These are phyloP conservation scores for Lactuca saligna DNA, from an alignment of 129 eudicot species.

Conservation along the genomic window DNA sequence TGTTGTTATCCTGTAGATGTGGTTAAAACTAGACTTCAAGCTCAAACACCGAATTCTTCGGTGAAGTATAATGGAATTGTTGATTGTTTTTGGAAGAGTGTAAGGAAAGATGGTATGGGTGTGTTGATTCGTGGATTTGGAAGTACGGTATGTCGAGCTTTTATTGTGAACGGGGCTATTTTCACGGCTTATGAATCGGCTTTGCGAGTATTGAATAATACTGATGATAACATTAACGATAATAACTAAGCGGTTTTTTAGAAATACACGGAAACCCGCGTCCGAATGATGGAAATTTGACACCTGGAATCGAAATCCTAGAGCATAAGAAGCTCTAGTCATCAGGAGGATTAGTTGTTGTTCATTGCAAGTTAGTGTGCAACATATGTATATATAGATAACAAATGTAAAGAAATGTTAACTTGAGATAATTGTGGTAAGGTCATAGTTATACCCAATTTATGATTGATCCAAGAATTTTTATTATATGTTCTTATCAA, in stretches of 20 bases:
- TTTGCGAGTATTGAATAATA: slow-evolving; percentile 41
- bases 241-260: slow-evolving; percentile 18
- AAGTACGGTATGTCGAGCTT: slow-evolving; percentile 70
- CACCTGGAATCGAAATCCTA: neutral
- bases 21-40: slow-evolving; percentile 69
- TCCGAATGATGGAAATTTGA: neutral
- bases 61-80: slow-evolving; percentile 49
- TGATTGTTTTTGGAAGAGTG: slow-evolving; percentile 62
- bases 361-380: neutral
- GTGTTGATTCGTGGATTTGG: slow-evolving; percentile 71
- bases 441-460: neutral
- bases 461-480: neutral
- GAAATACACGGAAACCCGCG: neutral
- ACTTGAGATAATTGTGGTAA: neutral
- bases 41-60: slow-evolving; percentile 36
- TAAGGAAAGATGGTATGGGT: slow-evolving; percentile 48
- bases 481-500: neutral
- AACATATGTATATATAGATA: slow-evolving; percentile 12
- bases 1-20: slow-evolving; percentile 80
- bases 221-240: neutral
- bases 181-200: slow-evolving; percentile 75
- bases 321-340: no score
- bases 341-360: neutral
- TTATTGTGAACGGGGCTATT: slow-evolving; percentile 71
- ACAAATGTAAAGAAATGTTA: slow-evolving; percentile 5